phyloP scores from a whole-genome alignment of 2,329 filamentous ascomycete species.

The Alternaria dauci region DNA sequence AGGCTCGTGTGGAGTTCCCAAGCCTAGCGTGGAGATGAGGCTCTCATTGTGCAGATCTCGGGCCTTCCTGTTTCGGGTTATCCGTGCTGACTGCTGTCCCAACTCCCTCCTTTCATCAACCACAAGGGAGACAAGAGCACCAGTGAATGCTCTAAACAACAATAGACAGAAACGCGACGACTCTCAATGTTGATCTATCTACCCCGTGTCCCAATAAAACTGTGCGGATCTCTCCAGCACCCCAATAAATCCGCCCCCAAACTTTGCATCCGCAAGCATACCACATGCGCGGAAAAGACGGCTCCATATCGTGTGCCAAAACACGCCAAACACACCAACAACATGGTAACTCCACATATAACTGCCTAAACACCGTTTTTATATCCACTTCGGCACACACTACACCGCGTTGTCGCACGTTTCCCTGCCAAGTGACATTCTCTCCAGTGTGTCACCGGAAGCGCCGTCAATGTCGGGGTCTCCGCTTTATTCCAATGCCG shows the following conservation, averaged over 20 bases:
- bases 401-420: constrained; percentile 14
- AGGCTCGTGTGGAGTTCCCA: constrained; percentile 13
- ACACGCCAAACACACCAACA: constrained; percentile 4
- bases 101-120: background rate
- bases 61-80: constrained; percentile 6
- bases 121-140: background rate
- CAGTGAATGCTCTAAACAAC: background rate
- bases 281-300: constrained; percentile 13
- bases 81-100: background rate
- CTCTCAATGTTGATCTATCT: background rate
- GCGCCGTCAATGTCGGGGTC: constrained; percentile 8
- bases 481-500: constrained; percentile 12
- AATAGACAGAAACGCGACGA: background rate
- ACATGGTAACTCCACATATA: constrained; percentile 3
- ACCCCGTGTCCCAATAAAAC: constrained; percentile 8
- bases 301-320: constrained; percentile 7
- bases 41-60: constrained; percentile 9
- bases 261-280: constrained; percentile 5
- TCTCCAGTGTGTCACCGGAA: constrained; percentile 7
- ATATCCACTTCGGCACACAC: background rate
- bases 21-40: constrained; percentile 14
- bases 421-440: constrained; percentile 12
- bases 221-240: constrained; percentile 10
- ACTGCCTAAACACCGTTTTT: constrained; percentile 1
- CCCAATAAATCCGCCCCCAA: constrained; percentile 2